These are phyloP conservation scores for Candida suzukii DNA, from an alignment of 805 yeast genomes.

Conservation along the genomic window DNA sequence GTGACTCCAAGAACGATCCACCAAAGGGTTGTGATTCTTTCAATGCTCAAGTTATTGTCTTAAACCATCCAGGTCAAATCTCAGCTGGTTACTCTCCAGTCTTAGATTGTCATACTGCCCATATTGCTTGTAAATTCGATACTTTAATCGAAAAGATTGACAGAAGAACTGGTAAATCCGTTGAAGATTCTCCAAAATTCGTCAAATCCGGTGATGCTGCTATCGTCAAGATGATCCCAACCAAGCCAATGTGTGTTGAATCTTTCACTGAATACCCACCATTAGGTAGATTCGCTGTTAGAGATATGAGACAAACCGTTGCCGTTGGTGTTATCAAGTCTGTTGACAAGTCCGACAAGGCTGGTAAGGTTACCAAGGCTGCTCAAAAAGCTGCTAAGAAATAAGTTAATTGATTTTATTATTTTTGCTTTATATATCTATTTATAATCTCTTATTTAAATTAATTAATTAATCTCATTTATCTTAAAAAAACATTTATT, in stretches of 20 bases:
- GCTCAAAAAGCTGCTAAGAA: conserved; percentile 79
- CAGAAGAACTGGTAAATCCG: conserved; percentile 88
- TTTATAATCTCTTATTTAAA: background rate
- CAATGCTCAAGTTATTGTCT: conserved; percentile 75
- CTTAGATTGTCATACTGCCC: conserved; percentile 88
- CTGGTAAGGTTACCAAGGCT: conserved; percentile 96
- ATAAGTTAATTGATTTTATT: conserved; percentile 29
- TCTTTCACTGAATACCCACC: conserved; percentile 93
- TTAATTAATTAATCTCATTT: background rate
- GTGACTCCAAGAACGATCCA: conserved; percentile 87
- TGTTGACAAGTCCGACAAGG: conserved; percentile 74
- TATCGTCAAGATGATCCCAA: conserved; percentile 80
- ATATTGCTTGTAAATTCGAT: conserved; percentile 84
- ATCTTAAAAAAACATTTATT: background rate
- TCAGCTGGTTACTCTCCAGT: conserved; percentile 90
- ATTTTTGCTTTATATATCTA: background rate
- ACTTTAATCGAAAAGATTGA: conserved; percentile 70
- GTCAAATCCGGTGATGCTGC: conserved; percentile 97
- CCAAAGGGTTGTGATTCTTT: conserved; percentile 74
- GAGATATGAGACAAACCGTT: conserved; percentile 99
- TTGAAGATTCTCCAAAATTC: conserved; percentile 87
- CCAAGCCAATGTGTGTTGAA: conserved; percentile 94
- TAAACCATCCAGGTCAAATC: conserved; percentile 91
- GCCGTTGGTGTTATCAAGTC: conserved; percentile 99
- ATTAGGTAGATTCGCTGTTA: conserved; percentile 96